Evolutionary conservation across 371 early-diverging fungal genomes (phyloP).

Genomic region (Circinella umbellata): DNA sequence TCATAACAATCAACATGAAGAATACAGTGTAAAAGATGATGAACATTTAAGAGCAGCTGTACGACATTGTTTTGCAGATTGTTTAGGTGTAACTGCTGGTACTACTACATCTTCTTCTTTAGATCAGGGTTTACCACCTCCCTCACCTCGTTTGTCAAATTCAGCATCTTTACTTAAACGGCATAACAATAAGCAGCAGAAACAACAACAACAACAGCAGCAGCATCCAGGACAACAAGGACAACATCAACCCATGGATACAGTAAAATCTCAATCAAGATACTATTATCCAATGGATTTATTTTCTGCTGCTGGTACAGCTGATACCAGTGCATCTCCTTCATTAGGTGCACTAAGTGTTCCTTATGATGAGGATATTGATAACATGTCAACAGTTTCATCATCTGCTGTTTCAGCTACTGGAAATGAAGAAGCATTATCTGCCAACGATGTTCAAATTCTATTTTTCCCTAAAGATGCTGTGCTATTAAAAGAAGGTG

Average conservation of each 20-base stretch:
- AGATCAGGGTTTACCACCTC: conserved; percentile 5
- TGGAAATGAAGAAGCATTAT: conserved; percentile 30
- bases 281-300: conserved; percentile 48
- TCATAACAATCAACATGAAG: conserved; percentile 20
- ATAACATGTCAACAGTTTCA: conserved; percentile 45
- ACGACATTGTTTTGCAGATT: conserved; percentile 64
- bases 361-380: conserved; percentile 44
- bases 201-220: background rate
- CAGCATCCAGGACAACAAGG: background rate
- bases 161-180: conserved; percentile 10
- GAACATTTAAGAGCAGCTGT: conserved; percentile 65
- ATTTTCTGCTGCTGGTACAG: conserved; percentile 48
- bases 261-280: conserved; percentile 14
- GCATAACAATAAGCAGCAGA: background rate
- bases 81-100: conserved; percentile 28
- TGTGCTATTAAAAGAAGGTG: conserved; percentile 80
- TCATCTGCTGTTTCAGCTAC: conserved; percentile 58
- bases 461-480: conserved; percentile 76
- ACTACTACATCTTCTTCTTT: background rate
- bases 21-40: conserved; percentile 69
- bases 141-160: conserved; percentile 2
- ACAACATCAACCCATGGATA: conserved; percentile 8
- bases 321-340: conserved; percentile 39
- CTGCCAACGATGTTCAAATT: conserved; percentile 69
- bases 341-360: conserved; percentile 35